Evolutionary conservation across 2,329 filamentous ascomycete genomes (phyloP).

Genomic region (Venturia oleaginea): DNA sequence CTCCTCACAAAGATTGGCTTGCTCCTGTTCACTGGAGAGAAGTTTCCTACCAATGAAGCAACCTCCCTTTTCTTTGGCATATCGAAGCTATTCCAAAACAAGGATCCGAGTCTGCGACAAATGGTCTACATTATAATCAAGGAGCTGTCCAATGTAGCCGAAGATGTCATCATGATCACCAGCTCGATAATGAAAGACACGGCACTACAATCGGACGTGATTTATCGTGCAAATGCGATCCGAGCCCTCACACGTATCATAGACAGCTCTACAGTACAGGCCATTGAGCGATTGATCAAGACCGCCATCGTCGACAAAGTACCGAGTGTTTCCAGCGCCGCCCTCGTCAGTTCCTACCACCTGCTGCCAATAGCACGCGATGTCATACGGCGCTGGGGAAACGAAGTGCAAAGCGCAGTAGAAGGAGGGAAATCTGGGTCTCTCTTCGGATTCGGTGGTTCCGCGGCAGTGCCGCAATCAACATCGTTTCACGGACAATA

Average conservation of each 20-base stretch:
- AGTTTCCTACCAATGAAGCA: slow-evolving; percentile 93
- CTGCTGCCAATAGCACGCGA: slow-evolving; percentile 92
- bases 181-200: slow-evolving; percentile 99
- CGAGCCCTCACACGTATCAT: slow-evolving; percentile 12
- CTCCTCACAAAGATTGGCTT: slow-evolving; percentile 95
- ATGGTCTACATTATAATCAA: slow-evolving; percentile 99
- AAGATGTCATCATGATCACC: slow-evolving; percentile 99
- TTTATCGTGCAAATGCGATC: slow-evolving; percentile 84
- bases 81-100: slow-evolving; percentile 79
- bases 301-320: slow-evolving; percentile 99
- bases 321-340: slow-evolving; percentile 91
- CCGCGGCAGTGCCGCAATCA: slow-evolving; percentile 47
- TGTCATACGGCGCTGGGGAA: slow-evolving; percentile 95
- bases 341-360: slow-evolving; percentile 93
- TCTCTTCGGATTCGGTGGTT: slow-evolving; percentile 81
- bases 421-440: slow-evolving; percentile 79
- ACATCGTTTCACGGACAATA: slow-evolving; percentile 82
- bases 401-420: slow-evolving; percentile 94
- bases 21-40: slow-evolving; percentile 92
- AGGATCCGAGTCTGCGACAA: slow-evolving; percentile 93
- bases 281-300: slow-evolving; percentile 97
- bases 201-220: slow-evolving; percentile 83
- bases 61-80: slow-evolving; percentile 98
- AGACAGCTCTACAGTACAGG: slow-evolving; percentile 88
- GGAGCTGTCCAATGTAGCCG: slow-evolving; percentile 87